Evolutionary conservation across 1,284 basidiomycete species (phyloP), one percentile per base, ranked within the genome.

Genomic region (Irpex rosettiformis): DNA sequence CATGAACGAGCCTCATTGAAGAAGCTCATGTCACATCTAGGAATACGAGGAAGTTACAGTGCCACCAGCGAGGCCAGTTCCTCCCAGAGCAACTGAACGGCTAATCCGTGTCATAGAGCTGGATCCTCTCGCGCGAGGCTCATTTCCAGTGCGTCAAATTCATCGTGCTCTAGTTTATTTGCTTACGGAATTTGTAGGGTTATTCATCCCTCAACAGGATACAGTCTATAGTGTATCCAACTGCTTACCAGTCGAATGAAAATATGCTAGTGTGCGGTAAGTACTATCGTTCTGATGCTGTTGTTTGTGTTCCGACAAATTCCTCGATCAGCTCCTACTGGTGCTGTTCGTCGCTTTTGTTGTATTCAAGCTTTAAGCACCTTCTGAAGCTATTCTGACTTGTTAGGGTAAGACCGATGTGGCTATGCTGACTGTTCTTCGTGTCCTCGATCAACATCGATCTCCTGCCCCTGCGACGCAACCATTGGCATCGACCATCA

Each of bases 391-490:
- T 25, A 37, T 5, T 22, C 6, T 28, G 25, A 22, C 51, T 21
- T 27, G 52, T 28, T 65, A 96, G 91, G 97, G 97, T 75, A 99
- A 99, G 92, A 99, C 97, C 0, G 97, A 99, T 72, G 93, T 99
- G 0, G 97, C 97, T 0, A 94, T 99, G 88, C 80, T 99, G 68
- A 83, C 93, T 1, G 91, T 99, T 60, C 81, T 99, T 55, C 90
- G 95, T 22, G 92, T 96, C 21, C 78, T 99, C 55, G 79, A 87
- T 57, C 93, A 92, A 66, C 84, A 93, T 71, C 79, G 85, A 55
- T 71, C 75, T 4, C 65, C 69, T 0, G 33, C 57, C 1, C 52
- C 52, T 8, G 56, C 68, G 49, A 70, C 70, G 57, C 65, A 69
- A 47, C 70, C 82, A 57, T 62, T 88, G 16, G 73, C 72, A 10